Evolutionary conservation across 2,329 filamentous ascomycete species (phyloP), one percentile per base, ranked within the genome.

Genomic region (Dryadomyces sulphureus): DNA sequence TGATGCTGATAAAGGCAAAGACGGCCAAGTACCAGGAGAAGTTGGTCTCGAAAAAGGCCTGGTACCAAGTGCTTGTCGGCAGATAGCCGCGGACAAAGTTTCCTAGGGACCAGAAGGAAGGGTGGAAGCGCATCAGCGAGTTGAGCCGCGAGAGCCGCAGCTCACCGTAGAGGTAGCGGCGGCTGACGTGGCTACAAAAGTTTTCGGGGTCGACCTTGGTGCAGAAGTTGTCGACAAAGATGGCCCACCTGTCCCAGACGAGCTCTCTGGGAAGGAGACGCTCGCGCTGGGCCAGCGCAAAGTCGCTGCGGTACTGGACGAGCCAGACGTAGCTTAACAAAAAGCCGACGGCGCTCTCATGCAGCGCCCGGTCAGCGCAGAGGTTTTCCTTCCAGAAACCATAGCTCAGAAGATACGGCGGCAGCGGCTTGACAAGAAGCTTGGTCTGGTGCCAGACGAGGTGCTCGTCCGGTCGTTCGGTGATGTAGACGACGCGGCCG

Each of bases 51-150:
- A 41, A 41, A 20, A 41, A 41, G 24, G 25, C 40, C 17, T 41
- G 40, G 40, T 41, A 41, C 40, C 40, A 41, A 6, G 40, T 41
- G 40, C 25, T 41, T 8, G 40, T 41, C 17, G 40, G 19, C n/a
- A 41, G 17, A 17, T 41, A 32, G 1, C 40, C 40, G 5, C 40
- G 40, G 3, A 41, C 40, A 11, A 41, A 16, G 9, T 41, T 27
- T 6, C 21, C 17, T 4, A 7, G n/a, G 1, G 40, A 32, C 40
- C 40, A 41, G 8, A 32, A 20, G 7, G 40, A 32, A 2, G 40
- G 40, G 6, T 20, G 17, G 25, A 41, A 41, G 40, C 40, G 40
- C 8, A 17, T 41, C 11, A 41, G 5, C n/a, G 25, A 20, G n/a
- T 41, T 32, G 25, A 41, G 40, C 25, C 40, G 40, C 8, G 40